Percentiles rank a stretch among this genome's conserved stretches.
Evolutionary conservation across 2,329 filamentous ascomycete species (phyloP).

Genomic region (Colletotrichum salicis): DNA sequence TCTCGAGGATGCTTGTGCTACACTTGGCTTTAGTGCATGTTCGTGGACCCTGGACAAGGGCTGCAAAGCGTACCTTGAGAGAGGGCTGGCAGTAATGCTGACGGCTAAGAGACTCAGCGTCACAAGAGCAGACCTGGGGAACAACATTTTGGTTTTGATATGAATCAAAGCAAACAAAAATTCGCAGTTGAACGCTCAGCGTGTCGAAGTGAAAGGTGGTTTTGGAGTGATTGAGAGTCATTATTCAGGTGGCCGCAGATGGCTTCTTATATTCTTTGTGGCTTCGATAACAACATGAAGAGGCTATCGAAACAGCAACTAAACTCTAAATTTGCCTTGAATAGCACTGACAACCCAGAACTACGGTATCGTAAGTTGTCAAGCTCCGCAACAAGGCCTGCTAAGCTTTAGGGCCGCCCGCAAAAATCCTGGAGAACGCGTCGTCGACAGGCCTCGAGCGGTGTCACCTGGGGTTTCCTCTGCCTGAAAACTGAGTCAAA

Average conservation of each 20-base stretch:
- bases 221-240: neutral
- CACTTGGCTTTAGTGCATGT: neutral
- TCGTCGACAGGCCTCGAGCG: neutral
- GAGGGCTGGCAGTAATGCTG: neutral
- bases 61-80: too few relatives aligned
- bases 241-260: neutral
- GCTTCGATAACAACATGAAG: neutral
- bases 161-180: neutral
- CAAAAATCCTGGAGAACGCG: neutral
- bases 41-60: neutral
- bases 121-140: neutral
- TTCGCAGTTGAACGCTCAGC: neutral
- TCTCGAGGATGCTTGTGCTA: neutral
- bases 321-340: neutral
- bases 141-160: neutral
- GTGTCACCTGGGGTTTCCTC: neutral
- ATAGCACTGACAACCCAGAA: neutral
- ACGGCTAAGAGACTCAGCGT: neutral
- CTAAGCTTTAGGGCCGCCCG: neutral
- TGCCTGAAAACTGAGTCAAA: neutral
- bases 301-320: neutral
- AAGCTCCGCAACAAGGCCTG: neutral
- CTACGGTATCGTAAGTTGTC: neutral
- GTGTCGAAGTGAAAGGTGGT: neutral
- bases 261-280: neutral